Percentiles rank a stretch among this genome's conserved stretches.
These are phyloP conservation scores for Eutypella sp. DNA, from an alignment of 2,329 filamentous ascomycete genomes.

Conservation along the genomic window DNA sequence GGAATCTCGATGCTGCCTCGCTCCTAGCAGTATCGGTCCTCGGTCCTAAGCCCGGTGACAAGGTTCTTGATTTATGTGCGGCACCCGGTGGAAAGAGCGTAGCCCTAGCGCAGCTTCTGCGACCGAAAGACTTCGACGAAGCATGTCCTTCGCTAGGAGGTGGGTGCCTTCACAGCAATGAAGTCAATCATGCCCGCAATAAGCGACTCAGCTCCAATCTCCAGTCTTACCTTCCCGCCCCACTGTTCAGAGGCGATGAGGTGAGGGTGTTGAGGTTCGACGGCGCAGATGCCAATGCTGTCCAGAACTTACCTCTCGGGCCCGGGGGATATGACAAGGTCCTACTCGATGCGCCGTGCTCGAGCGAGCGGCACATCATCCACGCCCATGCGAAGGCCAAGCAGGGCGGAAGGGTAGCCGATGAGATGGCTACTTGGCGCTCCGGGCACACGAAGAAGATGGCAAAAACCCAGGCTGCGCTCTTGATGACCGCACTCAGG, in stretches of 20 bases:
- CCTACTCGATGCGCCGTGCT: constrained; percentile 36
- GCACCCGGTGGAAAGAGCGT: constrained; percentile 33
- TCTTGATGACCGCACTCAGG: constrained; percentile 31
- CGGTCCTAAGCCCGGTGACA: constrained; percentile 28
- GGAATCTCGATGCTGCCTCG: constrained; percentile 26
- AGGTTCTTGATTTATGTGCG: constrained; percentile 35
- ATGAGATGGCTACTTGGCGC: constrained; percentile 33
- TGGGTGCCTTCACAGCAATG: constrained; percentile 33
- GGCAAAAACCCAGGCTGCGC: constrained; percentile 27
- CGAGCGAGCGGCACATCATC: constrained; percentile 34
- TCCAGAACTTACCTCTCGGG: constrained; percentile 22
- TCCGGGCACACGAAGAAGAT: constrained; percentile 29
- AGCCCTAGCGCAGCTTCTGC: constrained; percentile 26
- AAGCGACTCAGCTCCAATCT: constrained; percentile 25
- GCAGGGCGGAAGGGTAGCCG: constrained; percentile 23
- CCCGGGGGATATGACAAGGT: constrained; percentile 33
- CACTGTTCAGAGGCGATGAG: constrained; percentile 15
- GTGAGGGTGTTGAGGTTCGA: constrained; percentile 21
- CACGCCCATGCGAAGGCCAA: constrained; percentile 28
- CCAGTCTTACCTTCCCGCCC: constrained; percentile 18
- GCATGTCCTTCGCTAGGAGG: constrained; percentile 14
- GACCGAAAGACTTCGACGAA: constrained; percentile 9
- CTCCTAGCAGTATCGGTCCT: constrained; percentile 27
- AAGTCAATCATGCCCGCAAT: constrained; percentile 26
- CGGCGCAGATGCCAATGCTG: constrained; percentile 18